Percentiles rank a stretch among this genome's conserved stretches.
These are phyloP conservation scores for Metschnikowia continentalis DNA, from an alignment of 805 yeast genomes.

Conservation along the genomic window DNA sequence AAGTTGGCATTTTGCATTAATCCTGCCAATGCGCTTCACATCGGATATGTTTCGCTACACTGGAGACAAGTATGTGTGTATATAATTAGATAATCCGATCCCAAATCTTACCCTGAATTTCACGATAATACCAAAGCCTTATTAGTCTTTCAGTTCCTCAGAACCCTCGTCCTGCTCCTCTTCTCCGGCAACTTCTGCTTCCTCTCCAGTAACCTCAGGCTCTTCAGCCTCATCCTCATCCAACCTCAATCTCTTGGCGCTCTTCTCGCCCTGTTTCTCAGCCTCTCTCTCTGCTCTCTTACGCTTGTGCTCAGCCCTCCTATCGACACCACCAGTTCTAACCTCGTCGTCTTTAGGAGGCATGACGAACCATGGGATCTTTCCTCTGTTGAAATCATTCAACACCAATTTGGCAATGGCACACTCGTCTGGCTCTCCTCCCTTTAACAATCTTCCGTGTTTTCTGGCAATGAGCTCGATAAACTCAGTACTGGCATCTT, in stretches of 20 bases:
- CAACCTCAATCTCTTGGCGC: constrained; percentile 21
- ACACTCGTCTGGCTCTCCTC: constrained; percentile 96
- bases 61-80: constrained; percentile 1
- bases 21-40: not conserved
- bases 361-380: constrained; percentile 95
- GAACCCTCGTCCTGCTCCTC: constrained; percentile 13
- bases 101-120: constrained; percentile 2
- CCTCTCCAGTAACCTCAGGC: constrained; percentile 17
- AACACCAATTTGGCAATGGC: constrained; percentile 87
- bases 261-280: constrained; percentile 24
- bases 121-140: constrained; percentile 1
- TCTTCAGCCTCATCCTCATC: constrained; percentile 21
- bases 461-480: constrained; percentile 89
- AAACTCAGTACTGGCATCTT: constrained; percentile 56
- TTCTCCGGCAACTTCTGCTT: constrained; percentile 13
- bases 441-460: constrained; percentile 87
- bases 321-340: constrained; percentile 50
- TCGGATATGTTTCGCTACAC: not conserved
- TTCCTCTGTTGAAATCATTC: constrained; percentile 94
- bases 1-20: not conserved
- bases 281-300: constrained; percentile 49
- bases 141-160: not conserved
- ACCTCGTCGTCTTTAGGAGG: constrained; percentile 76
- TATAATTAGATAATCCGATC: constrained; percentile 5
- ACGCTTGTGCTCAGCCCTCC: constrained; percentile 50